Evolutionary conservation across 805 yeast species (phyloP).

Genomic region (Nakazawaea ambrosiae): DNA sequence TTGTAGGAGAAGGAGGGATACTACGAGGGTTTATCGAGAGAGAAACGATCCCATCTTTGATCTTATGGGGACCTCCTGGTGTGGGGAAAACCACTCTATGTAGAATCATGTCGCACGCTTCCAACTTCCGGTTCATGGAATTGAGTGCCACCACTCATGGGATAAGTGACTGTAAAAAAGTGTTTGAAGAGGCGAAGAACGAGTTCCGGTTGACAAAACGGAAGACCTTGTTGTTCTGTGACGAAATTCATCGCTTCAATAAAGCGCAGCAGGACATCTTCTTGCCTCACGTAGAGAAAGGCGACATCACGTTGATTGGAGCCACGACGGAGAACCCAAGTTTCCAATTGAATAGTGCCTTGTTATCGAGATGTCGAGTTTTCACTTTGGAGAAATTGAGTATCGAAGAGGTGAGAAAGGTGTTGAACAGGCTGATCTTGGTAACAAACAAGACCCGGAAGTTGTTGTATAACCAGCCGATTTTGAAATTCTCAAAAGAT

Average conservation of each 20-base stretch:
- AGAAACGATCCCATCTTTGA: constrained; percentile 76
- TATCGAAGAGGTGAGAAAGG: constrained; percentile 38
- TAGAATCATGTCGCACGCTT: constrained; percentile 46
- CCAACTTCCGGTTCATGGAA: constrained; percentile 60
- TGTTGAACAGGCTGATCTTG: constrained; percentile 53
- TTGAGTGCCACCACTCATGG: constrained; percentile 79
- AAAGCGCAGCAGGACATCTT: constrained; percentile 85
- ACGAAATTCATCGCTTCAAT: constrained; percentile 87
- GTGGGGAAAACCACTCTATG: constrained; percentile 84
- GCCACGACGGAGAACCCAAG: constrained; percentile 98
- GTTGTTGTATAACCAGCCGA: constrained; percentile 39
- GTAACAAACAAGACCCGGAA: constrained; percentile 55
- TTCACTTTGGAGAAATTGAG: constrained; percentile 57
- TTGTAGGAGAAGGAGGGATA: constrained; percentile 60
- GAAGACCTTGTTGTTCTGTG: constrained; percentile 72
- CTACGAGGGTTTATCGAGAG: constrained; percentile 56
- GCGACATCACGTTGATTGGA: constrained; percentile 76
- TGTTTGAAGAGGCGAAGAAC: constrained; percentile 44
- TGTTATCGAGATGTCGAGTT: constrained; percentile 77
- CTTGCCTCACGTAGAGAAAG: constrained; percentile 77
- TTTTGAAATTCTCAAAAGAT: constrained; percentile 45
- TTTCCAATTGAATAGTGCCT: constrained; percentile 72
- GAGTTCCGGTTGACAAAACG: constrained; percentile 41
- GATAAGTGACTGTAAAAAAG: constrained; percentile 54
- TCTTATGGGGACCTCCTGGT: constrained; percentile 95